phyloP scores from a whole-genome alignment of 2,329 filamentous ascomycete species.

The Mycosphaerella sp. region DNA sequence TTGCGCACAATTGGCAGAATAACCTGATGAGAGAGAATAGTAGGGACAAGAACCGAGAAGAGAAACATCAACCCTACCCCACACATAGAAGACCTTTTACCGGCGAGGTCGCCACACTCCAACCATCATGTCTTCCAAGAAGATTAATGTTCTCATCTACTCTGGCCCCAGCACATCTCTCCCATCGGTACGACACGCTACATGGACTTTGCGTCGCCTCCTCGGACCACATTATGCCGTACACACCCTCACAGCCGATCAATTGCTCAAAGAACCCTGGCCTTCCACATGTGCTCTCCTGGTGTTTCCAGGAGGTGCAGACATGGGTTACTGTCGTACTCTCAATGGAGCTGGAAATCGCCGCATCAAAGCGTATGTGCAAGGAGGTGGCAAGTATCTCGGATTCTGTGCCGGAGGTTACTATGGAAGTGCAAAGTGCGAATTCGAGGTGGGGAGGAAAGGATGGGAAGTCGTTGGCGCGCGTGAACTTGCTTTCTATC shows the following conservation, averaged over 20 bases:
- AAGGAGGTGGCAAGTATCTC: conserved; percentile 75
- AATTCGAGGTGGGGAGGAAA: conserved; percentile 83
- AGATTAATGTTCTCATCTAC: conserved; percentile 89
- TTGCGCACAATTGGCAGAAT: conserved; percentile 12
- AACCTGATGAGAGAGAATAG: neutral
- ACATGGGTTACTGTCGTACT: conserved; percentile 79
- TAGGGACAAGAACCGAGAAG: conserved; percentile 1
- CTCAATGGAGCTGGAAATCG: conserved; percentile 85
- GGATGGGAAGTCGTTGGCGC: conserved; percentile 77
- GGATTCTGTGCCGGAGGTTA: conserved; percentile 95
- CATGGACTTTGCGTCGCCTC: conserved; percentile 77
- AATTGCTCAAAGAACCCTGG: conserved; percentile 89
- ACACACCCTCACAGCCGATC: conserved; percentile 69
- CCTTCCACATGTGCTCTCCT: conserved; percentile 76
- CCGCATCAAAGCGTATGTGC: conserved; percentile 76
- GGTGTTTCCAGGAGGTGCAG: conserved; percentile 90
- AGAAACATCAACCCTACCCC: conserved; percentile 3
- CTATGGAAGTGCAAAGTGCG: conserved; percentile 72
- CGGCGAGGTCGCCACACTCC: neutral
- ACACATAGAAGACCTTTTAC: conserved; percentile 14
- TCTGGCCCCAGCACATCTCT: conserved; percentile 79
- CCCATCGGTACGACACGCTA: conserved; percentile 82
- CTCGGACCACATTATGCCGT: conserved; percentile 90
- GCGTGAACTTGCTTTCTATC: conserved; percentile 82
- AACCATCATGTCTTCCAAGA: conserved; percentile 42